These are phyloP conservation scores for Aspergillus eucalypticola DNA, from an alignment of 2,329 filamentous ascomycete genomes.

Conservation along the genomic window DNA sequence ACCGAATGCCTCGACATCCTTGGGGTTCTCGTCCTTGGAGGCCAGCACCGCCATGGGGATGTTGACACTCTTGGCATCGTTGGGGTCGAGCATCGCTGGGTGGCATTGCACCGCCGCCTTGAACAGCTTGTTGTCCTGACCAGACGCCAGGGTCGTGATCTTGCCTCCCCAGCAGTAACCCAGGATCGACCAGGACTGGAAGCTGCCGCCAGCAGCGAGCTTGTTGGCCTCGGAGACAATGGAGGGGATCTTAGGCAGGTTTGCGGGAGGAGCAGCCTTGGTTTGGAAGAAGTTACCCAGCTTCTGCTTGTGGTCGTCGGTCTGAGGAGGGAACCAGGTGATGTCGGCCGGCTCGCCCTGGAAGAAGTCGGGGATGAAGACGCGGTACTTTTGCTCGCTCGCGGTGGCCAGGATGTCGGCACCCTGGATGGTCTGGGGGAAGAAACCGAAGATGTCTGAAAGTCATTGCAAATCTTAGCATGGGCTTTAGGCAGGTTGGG, in stretches of 20 bases:
- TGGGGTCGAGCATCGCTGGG: conserved; percentile 62
- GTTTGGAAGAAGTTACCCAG: conserved; percentile 61
- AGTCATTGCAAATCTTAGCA: not conserved
- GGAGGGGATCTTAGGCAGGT: conserved; percentile 56
- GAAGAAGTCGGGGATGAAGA: conserved; percentile 93
- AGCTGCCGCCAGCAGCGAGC: conserved; percentile 40
- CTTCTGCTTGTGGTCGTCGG: conserved; percentile 61
- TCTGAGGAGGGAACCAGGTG: conserved; percentile 62
- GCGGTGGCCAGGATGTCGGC: conserved; percentile 62
- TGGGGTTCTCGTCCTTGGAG: conserved; percentile 57
- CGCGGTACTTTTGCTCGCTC: conserved; percentile 70
- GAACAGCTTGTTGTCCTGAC: conserved; percentile 53
- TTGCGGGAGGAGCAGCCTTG: conserved; percentile 59
- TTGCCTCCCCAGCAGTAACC: conserved; percentile 64
- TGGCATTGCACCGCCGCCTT: conserved; percentile 59
- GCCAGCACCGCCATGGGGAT: conserved; percentile 61
- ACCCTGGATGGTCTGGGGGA: conserved; percentile 63
- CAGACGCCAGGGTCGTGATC: conserved; percentile 58
- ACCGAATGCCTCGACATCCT: conserved; percentile 46
- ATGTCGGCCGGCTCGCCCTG: conserved; percentile 69
- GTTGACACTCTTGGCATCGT: conserved; percentile 57
- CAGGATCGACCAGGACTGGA: conserved; percentile 60
- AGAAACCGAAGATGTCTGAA: conserved; percentile 64
- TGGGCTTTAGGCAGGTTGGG: not conserved
- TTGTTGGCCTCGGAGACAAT: conserved; percentile 57